Evolutionary conservation across 371 early-diverging fungal genomes (phyloP).

Genomic region (Phascolomyces articulosus): DNA sequence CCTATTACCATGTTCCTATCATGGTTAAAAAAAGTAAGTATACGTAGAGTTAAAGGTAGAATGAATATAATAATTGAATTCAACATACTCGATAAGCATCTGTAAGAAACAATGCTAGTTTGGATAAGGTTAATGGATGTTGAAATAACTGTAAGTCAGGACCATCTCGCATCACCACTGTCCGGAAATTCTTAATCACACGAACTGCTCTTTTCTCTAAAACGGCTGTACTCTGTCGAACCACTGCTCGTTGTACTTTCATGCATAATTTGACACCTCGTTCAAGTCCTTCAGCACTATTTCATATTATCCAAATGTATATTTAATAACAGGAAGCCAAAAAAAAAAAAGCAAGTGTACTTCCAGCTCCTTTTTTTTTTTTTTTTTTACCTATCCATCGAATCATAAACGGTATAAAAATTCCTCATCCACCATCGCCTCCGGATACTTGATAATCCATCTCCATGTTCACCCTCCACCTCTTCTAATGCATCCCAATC

Average conservation of each 20-base stretch:
- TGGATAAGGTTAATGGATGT: conserved; percentile 65
- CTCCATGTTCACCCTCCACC: conserved; percentile 14
- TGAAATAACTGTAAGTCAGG: conserved; percentile 60
- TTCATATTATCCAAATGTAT: no score
- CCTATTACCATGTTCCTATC: conserved; percentile 56
- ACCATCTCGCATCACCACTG: conserved; percentile 67
- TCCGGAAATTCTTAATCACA: conserved; percentile 69
- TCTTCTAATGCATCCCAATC: conserved; percentile 31
- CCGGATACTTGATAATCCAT: conserved; percentile 27
- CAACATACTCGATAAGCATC: conserved; percentile 72
- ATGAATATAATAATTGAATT: no score
- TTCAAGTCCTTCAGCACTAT: conserved; percentile 54
- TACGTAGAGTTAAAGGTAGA: no score
- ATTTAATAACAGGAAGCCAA: no score
- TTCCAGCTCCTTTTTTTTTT: not conserved
- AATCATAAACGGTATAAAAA: conserved; percentile 88
- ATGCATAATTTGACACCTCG: conserved; percentile 76
- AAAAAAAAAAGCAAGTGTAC: no score
- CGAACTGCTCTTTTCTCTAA: conserved; percentile 77
- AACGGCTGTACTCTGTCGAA: conserved; percentile 74
- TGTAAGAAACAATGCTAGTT: conserved; percentile 78
- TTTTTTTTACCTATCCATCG: conserved; percentile 55
- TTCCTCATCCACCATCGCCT: conserved; percentile 70
- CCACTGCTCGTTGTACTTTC: conserved; percentile 75
- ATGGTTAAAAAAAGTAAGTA: no score